Conservation (phyloP, 345 rosid species). For the Populus nigra region DNA sequence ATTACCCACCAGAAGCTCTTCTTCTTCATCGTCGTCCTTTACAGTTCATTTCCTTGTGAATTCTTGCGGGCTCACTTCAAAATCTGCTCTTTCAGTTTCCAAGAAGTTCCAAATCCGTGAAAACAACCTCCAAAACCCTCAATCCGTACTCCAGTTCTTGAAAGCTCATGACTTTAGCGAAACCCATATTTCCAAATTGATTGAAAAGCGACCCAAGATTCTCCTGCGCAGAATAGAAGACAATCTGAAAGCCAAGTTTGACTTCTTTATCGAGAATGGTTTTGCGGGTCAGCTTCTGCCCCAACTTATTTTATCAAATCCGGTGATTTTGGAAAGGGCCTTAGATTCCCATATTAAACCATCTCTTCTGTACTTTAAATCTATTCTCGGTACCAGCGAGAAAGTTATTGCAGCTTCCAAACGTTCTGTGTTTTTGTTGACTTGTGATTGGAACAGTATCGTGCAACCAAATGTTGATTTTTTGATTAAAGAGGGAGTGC, state of each 20-base stretch:
- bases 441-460: neutral
- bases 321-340: constrained; percentile 11
- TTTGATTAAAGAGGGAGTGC: constrained; percentile 19
- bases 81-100: neutral
- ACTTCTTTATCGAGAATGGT: constrained; percentile 15
- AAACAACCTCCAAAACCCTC: no score
- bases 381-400: constrained; percentile 5
- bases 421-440: constrained; percentile 19
- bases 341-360: constrained; percentile 22
- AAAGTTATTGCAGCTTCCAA: constrained; percentile 10
- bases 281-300: constrained; percentile 18
- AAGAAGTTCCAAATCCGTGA: neutral
- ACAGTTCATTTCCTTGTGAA: no score
- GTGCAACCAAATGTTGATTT: constrained; percentile 21
- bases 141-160: neutral
- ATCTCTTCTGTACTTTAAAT: constrained; percentile 12
- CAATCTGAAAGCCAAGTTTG: constrained; percentile 23
- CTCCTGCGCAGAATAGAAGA: constrained; percentile 3
- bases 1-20: no score
- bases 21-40: no score
- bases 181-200: constrained; percentile 20
- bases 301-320: constrained; percentile 16
- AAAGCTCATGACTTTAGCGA: constrained; percentile 16
- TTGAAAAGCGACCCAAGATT: constrained; percentile 6
- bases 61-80: neutral